Evolutionary conservation across 352 stramenopile genomes (phyloP).

Genomic region (Globisporangium perplexum): DNA sequence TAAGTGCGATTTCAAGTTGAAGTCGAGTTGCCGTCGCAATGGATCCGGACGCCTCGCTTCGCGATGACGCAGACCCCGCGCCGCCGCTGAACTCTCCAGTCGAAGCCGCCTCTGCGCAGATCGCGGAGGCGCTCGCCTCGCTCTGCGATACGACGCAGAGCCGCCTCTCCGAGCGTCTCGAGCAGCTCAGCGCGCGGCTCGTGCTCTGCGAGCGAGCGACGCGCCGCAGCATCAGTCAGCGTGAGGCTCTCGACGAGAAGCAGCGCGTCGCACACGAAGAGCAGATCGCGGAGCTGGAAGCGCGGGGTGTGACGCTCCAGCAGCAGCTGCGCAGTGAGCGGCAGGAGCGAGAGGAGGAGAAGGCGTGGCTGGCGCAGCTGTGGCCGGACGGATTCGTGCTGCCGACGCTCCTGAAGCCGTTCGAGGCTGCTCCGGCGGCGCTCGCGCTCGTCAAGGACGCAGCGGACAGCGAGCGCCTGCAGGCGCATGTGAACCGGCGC

Average conservation of each 20-base stretch:
- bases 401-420: constrained; percentile 46
- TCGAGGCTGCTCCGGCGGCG: constrained; percentile 11
- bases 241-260: background rate
- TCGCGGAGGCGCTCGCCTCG: constrained; percentile 21
- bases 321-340: constrained; percentile 25
- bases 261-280: background rate
- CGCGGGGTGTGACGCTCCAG: constrained; percentile 16
- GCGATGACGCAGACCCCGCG: background rate
- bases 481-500: constrained; percentile 32
- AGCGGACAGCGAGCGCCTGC: constrained; percentile 20
- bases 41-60: background rate
- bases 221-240: background rate
- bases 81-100: background rate
- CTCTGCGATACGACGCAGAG: constrained; percentile 10
- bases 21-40: no score
- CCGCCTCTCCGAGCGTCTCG: constrained; percentile 8
- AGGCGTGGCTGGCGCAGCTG: constrained; percentile 52
- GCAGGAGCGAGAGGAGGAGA: constrained; percentile 48
- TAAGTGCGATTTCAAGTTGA: background rate
- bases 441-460: constrained; percentile 20
- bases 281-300: constrained; percentile 7
- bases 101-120: constrained; percentile 3
- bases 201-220: constrained; percentile 5
- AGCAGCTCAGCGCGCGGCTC: constrained; percentile 2
- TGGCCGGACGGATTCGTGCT: constrained; percentile 56